Evolutionary conservation across 129 eudicot genomes (phyloP).

Genomic region (Ambrosia trifida): DNA sequence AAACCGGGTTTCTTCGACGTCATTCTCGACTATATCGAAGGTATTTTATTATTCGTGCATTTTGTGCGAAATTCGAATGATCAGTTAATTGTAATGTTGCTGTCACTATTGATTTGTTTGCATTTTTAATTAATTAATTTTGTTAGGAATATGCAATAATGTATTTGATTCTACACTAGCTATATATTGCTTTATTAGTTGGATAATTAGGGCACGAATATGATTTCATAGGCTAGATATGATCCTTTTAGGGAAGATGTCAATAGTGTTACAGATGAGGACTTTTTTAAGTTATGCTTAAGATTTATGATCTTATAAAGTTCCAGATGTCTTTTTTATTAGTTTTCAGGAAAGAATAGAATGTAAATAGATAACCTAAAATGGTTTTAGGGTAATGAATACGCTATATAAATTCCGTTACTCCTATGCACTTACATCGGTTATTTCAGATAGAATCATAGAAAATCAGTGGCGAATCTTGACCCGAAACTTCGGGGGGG

Average conservation of each 20-base stretch:
- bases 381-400: not conserved
- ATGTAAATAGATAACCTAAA: not conserved
- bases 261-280: not conserved
- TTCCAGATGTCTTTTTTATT: not conserved
- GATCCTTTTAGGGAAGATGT: not conserved
- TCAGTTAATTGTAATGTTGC: not conserved
- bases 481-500: no score
- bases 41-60: slow-evolving; percentile 32
- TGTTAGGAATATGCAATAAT: not conserved
- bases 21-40: slow-evolving; percentile 96
- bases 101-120: not conserved
- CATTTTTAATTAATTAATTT: not conserved
- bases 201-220: not conserved
- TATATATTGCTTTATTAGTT: not conserved
- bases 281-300: not conserved
- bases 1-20: slow-evolving; percentile 72
- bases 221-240: not conserved
- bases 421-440: not conserved
- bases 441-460: not conserved
- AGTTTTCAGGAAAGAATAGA: not conserved
- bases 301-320: slow-evolving; percentile 5
- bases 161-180: no score
- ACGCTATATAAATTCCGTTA: not conserved
- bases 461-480: no score
- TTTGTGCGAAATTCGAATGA: not conserved